A percentile compares a stretch with the other conserved stretches of the same genome.
phyloP scores from a whole-genome alignment of 345 rosid genomes.

The Gossypium thurberi region DNA sequence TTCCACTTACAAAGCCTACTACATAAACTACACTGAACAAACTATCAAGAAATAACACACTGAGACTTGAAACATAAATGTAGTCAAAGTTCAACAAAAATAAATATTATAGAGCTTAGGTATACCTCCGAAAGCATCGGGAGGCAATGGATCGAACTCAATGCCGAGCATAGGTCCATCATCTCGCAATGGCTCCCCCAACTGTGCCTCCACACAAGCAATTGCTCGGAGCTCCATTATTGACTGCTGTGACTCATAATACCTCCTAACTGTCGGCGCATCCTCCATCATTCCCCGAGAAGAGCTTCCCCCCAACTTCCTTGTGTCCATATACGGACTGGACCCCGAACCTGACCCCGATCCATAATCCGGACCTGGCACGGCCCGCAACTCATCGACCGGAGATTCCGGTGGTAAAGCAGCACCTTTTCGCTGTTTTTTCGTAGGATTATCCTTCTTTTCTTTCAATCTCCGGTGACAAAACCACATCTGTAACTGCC shows the following conservation, averaged over 20 bases:
- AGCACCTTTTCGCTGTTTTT: constrained; percentile 40
- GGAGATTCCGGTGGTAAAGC: constrained; percentile 39
- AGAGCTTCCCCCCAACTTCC: constrained; percentile 38
- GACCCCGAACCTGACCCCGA: constrained; percentile 68
- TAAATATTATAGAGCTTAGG: neutral
- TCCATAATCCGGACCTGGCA: constrained; percentile 48
- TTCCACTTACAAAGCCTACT: neutral
- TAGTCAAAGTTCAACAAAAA: neutral
- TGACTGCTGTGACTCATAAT: constrained; percentile 62
- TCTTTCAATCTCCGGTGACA: constrained; percentile 97
- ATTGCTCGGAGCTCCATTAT: constrained; percentile 80
- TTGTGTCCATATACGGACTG: constrained; percentile 57
- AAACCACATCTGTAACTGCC: constrained; percentile 99
- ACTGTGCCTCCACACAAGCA: constrained; percentile 86
- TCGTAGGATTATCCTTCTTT: constrained; percentile 54
- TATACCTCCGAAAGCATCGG: constrained; percentile 94
- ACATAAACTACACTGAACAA: neutral
- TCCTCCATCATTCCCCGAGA: constrained; percentile 47
- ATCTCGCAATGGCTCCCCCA: constrained; percentile 93
- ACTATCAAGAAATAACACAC: neutral
- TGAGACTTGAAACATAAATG: neutral
- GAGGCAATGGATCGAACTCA: constrained; percentile 97
- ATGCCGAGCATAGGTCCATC: constrained; percentile 95
- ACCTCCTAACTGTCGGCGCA: constrained; percentile 34
- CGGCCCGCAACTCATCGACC: constrained; percentile 31